phyloP scores from a whole-genome alignment of 331 rosid genomes.

The Rosa hybrid region DNA sequence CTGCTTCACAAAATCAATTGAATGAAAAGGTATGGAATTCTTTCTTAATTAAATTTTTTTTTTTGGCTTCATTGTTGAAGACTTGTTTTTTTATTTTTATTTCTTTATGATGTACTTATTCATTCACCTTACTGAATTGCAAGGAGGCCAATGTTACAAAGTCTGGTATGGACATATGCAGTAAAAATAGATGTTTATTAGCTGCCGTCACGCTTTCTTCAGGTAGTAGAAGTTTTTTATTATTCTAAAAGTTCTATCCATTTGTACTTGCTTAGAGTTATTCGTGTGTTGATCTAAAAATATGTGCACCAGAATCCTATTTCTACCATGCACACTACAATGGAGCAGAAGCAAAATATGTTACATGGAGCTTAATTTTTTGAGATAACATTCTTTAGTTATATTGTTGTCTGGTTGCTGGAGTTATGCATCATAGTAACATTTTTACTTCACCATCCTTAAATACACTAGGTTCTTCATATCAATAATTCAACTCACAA shows the following conservation, averaged over 20 bases:
- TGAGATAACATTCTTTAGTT: no score
- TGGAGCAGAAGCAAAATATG: neutral
- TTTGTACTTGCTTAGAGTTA: no score
- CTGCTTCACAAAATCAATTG: neutral
- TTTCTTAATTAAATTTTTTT: no score
- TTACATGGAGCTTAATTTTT: neutral
- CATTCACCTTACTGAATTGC: neutral
- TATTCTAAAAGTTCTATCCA: no score
- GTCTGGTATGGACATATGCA: no score
- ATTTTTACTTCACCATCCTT: no score
- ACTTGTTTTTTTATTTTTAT: neutral
- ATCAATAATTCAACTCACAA: no score
- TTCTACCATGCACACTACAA: neutral
- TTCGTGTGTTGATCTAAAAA: neutral
- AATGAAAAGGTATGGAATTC: neutral
- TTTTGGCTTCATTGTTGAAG: neutral
- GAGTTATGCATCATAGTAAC: no score
- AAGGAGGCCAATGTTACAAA: neutral
- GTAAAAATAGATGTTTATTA: neutral
- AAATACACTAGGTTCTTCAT: no score
- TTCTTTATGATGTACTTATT: neutral
- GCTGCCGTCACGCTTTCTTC: neutral
- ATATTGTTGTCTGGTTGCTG: no score
- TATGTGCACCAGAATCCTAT: no score
- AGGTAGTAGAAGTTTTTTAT: neutral